Evolutionary conservation across 352 stramenopile species (phyloP).

Genomic region (Blastocystis sp.): DNA sequence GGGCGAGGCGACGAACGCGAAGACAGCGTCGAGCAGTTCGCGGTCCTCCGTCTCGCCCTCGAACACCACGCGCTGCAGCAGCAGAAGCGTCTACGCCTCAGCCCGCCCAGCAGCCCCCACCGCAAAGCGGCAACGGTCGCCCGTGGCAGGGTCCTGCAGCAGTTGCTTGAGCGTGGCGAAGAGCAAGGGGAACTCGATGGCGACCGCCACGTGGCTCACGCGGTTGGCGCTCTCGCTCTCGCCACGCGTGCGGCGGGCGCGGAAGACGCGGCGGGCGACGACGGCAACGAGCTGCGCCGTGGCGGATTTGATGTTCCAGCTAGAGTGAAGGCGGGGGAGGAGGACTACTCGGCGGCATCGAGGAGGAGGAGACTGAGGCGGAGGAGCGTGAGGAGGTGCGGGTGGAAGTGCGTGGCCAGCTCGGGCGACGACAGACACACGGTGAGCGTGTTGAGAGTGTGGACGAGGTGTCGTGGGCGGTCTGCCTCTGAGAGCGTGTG

Average conservation of each 20-base stretch:
- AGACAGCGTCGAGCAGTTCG: background rate
- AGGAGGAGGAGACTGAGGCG: background rate
- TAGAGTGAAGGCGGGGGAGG: background rate
- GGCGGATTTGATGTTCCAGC: conserved; percentile 30
- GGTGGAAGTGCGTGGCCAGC: background rate
- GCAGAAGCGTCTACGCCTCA: background rate
- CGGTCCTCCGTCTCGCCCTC: background rate
- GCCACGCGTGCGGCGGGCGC: background rate
- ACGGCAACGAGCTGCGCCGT: background rate
- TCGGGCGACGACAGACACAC: background rate
- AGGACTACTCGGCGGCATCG: background rate
- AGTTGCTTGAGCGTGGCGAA: background rate
- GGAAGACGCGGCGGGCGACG: background rate
- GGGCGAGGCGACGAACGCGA: background rate
- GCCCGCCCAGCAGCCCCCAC: background rate
- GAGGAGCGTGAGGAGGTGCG: background rate
- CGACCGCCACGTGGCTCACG: background rate
- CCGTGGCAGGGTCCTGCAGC: background rate
- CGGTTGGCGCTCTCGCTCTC: conserved; percentile 7
- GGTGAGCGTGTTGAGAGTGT: conserved; percentile 6
- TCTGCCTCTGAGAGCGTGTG: background rate
- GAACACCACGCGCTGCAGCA: background rate
- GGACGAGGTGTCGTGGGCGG: background rate
- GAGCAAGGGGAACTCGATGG: conserved; percentile 28
- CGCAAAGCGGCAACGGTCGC: conserved; percentile 20